Percentiles rank a stretch among this genome's conserved stretches.
Conservation (phyloP, 179 eudicot genomes). For the Camellia oleifera region DNA sequence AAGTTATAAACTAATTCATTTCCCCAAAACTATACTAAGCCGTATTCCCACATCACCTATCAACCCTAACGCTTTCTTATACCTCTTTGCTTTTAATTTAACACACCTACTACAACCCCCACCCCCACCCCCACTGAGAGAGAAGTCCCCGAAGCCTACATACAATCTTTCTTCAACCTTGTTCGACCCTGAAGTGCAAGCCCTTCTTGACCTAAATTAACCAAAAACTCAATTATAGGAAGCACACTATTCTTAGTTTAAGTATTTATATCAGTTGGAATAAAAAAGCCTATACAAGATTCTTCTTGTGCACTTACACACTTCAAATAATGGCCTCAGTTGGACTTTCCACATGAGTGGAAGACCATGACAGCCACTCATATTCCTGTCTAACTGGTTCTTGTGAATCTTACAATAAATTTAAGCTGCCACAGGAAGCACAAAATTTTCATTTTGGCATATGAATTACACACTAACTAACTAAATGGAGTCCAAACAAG, state of each 20-base stretch:
- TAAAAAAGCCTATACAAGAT: background rate
- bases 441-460: background rate
- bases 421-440: background rate
- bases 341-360: background rate
- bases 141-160: constrained; percentile 1
- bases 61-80: no score
- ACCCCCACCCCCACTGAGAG: no score
- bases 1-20: background rate
- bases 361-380: background rate
- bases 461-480: background rate
- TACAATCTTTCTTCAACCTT: background rate
- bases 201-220: background rate
- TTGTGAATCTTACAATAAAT: background rate
- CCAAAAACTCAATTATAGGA: background rate
- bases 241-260: background rate
- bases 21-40: no score
- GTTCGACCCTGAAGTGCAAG: background rate
- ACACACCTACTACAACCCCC: no score
- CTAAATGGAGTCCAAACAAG: constrained; percentile 3
- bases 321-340: background rate
- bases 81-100: no score
- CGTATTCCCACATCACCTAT: no score
- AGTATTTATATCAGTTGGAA: background rate
- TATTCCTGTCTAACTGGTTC: constrained; percentile 2
- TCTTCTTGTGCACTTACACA: background rate